Evolutionary conservation across 495 filamentous ascomycete species (phyloP).

Genomic region (Entonaema liquescens): DNA sequence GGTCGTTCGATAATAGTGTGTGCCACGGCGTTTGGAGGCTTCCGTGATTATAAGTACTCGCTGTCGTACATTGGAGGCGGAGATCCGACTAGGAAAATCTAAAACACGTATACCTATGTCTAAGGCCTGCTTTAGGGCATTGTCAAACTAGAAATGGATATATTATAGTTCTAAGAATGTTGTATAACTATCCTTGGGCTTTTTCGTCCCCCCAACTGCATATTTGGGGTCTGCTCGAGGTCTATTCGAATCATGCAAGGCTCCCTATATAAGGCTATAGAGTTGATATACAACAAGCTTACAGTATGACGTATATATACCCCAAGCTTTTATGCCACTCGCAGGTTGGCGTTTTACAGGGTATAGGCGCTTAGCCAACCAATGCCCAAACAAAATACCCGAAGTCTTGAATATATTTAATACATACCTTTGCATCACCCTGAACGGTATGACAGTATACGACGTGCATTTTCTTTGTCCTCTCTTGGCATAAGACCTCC

Average conservation of each 20-base stretch:
- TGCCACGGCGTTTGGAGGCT: neutral
- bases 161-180: neutral
- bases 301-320: neutral
- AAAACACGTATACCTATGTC: neutral
- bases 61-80: neutral
- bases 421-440: neutral
- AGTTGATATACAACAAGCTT: neutral
- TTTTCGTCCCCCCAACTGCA: no score
- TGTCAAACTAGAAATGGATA: neutral
- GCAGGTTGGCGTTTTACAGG: no score
- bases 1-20: neutral
- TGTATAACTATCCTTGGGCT: no score
- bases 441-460: neutral
- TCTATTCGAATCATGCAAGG: no score
- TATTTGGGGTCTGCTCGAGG: no score
- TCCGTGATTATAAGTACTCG: neutral
- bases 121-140: neutral
- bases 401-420: neutral
- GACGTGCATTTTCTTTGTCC: neutral
- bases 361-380: neutral
- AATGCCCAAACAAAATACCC: neutral
- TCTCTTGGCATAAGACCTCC: neutral
- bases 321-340: neutral
- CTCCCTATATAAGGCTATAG: neutral
- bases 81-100: neutral